Evolutionary conservation across 2,329 filamentous ascomycete species (phyloP).

Genomic region (Aspergillus latus): DNA sequence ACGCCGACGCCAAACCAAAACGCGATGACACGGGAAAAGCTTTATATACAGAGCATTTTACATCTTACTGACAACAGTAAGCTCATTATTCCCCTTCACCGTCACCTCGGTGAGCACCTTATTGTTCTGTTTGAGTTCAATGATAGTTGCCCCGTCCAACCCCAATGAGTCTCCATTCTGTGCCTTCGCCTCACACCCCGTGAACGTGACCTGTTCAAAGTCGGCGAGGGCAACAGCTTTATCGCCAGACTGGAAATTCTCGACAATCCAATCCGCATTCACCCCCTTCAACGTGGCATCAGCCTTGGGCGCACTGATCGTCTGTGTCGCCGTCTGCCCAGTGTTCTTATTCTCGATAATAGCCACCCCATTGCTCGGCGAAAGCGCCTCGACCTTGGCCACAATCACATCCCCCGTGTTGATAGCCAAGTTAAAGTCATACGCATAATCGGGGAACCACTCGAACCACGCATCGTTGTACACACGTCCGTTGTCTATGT

Average conservation of each 20-base stretch:
- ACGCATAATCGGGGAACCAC: constrained; percentile 59
- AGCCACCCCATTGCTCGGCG: constrained; percentile 47
- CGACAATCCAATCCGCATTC: constrained; percentile 65
- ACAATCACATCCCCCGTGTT: constrained; percentile 48
- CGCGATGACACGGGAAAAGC: not conserved
- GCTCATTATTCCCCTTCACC: constrained; percentile 26
- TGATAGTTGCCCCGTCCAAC: constrained; percentile 41
- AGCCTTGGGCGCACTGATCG: constrained; percentile 46
- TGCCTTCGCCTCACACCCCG: constrained; percentile 28
- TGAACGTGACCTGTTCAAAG: constrained; percentile 48
- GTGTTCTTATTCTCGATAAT: constrained; percentile 54
- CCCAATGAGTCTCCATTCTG: constrained; percentile 28
- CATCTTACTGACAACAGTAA: constrained; percentile 27
- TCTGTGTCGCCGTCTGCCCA: constrained; percentile 54
- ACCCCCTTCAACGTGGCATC: constrained; percentile 51
- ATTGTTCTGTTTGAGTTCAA: constrained; percentile 50
- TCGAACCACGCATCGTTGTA: constrained; percentile 61
- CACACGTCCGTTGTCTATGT: constrained; percentile 40
- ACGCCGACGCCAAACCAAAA: not conserved
- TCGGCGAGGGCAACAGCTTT: constrained; percentile 48
- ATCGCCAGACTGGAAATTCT: constrained; percentile 49
- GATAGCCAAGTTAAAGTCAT: constrained; percentile 52
- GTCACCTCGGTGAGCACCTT: constrained; percentile 34
- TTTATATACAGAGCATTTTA: not conserved
- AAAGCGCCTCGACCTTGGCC: constrained; percentile 39